These are phyloP conservation scores for Achaetomium macrosporum DNA, from an alignment of 2,329 filamentous ascomycete genomes.

Conservation along the genomic window DNA sequence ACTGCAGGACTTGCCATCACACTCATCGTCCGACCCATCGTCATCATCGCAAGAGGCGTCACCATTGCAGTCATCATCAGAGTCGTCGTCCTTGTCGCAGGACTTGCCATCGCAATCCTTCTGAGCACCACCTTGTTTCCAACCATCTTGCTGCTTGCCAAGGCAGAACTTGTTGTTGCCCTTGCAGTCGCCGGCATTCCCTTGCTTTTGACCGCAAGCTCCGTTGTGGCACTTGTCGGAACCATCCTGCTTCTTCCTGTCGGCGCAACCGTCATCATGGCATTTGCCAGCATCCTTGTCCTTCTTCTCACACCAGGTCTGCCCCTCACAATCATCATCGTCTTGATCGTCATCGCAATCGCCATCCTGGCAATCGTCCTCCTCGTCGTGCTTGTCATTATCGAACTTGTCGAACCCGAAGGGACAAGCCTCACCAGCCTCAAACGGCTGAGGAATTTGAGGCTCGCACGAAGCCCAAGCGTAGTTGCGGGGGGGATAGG, in stretches of 20 bases:
- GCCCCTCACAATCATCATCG: not conserved
- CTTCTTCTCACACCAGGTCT: not conserved
- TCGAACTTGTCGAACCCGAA: not conserved
- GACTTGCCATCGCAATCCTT: not conserved
- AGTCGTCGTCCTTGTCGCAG: not conserved
- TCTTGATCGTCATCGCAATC: not conserved
- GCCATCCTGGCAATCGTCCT: not conserved
- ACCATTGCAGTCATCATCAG: not conserved
- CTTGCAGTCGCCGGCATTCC: not conserved
- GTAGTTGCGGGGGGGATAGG: not conserved
- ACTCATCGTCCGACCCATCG: not conserved
- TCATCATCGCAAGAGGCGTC: not conserved
- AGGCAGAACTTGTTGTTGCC: not conserved
- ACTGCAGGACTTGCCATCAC: not conserved
- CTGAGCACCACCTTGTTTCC: not conserved
- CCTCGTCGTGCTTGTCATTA: not conserved
- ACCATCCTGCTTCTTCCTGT: not conserved
- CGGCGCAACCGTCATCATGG: not conserved
- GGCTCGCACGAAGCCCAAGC: constrained; percentile 6
- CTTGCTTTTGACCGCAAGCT: not conserved
- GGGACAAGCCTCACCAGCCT: not conserved
- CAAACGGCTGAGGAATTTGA: not conserved
- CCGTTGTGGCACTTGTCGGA: not conserved
- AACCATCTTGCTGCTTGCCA: not conserved
- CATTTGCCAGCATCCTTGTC: not conserved